Percentiles rank a stretch among this genome's conserved stretches.
These are phyloP conservation scores for Nothopassalora personata DNA, from an alignment of 2,329 filamentous ascomycete genomes.

Conservation along the genomic window DNA sequence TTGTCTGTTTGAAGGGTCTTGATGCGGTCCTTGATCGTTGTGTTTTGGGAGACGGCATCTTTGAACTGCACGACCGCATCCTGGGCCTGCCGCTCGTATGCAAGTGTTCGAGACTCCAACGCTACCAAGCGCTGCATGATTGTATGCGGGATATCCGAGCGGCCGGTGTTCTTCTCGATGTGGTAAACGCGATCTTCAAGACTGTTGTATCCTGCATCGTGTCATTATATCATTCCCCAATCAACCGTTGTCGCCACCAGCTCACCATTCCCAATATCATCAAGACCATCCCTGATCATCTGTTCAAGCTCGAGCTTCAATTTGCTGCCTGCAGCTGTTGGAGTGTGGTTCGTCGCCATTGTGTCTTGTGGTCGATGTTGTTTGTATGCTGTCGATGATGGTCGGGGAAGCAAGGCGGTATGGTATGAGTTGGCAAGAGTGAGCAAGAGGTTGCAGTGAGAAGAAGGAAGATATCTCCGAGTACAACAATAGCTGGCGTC, in stretches of 20 bases:
- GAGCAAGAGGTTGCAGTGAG: background rate
- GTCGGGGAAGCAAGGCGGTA: background rate
- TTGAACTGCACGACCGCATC: background rate
- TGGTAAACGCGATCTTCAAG: slow-evolving; percentile 2
- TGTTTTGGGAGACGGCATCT: background rate
- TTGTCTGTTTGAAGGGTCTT: background rate
- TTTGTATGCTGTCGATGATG: background rate
- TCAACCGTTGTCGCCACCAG: background rate
- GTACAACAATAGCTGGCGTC: background rate
- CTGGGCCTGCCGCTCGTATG: background rate
- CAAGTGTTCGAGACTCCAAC: background rate
- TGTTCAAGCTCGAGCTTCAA: background rate
- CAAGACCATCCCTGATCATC: background rate
- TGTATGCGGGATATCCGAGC: background rate
- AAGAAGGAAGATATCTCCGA: background rate
- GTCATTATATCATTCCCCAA: background rate
- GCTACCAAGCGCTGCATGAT: background rate
- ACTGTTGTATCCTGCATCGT: slow-evolving; percentile 2
- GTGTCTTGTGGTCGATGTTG: background rate
- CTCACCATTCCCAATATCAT: background rate
- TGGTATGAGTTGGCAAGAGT: background rate
- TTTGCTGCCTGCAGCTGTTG: background rate
- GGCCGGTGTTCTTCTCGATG: background rate
- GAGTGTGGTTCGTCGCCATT: background rate
- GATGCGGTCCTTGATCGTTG: background rate